Base-by-base conservation (phyloP, 805 yeast species). In the Lachancea quebecensis region DNA sequence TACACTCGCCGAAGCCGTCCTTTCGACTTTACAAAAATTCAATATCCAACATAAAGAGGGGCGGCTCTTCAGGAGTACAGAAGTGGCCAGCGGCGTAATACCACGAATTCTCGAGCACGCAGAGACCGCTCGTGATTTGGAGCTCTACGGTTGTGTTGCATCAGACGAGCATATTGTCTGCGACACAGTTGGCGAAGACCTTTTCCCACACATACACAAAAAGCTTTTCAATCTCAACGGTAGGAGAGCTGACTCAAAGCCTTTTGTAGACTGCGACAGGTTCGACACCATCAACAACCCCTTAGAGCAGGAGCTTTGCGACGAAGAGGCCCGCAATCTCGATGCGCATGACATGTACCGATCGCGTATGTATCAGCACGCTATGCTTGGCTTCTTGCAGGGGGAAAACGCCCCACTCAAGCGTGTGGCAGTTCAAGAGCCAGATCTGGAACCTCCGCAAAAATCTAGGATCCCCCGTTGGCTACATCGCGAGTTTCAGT, bases 211-310 rank as follows among this genome's bases (percentile, higher is more conserved):
- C 12, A 36, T 52, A 35, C 51, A 46, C 34, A 50, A 44, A 32
- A 48, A 49, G 37, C 49, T 52, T 10, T 45, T 44, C 48, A 47
- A 41, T n/a, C 10, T 44, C 25, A 39, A 39, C 15, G 30, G 41
- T 7, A 44, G 35, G 15, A 44, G 35, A 25, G 21, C n/a, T n/a
- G 35, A 11, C 27, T 14, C 31, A 3, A 17, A 38, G 4, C 16
- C 33, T 10, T 56, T 56, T 35, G 38, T 50, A 4, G 44, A 33
- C 8, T 56, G 50, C n/a, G 58, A 56, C 18, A 28, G 33, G 15
- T 41, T 48, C 15, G 46, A 56, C 31, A 41, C 56, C 18, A 46
- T 58, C 7, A 57, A 60, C 38, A 60, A 56, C 34, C 55, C 53
- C 2, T 38, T 53, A 4, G 65, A 60, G 38, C 33, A 52, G 10